Evolutionary conservation across 2,329 filamentous ascomycete genomes (phyloP).

Genomic region (Leptographium lundbergii): DNA sequence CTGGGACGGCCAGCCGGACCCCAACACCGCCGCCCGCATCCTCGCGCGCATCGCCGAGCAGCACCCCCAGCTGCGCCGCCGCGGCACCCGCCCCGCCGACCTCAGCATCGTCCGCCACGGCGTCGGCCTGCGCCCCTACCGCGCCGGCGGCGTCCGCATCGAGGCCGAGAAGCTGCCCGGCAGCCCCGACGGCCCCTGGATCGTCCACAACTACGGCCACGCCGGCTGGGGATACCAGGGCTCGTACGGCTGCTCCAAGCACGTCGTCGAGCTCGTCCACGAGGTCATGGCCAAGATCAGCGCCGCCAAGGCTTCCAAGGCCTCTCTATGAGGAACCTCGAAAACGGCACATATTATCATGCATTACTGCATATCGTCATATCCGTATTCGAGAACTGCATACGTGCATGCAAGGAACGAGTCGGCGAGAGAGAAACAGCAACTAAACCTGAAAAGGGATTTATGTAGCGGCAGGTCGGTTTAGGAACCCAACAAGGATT

Average conservation of each 20-base stretch:
- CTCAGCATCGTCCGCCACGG: conserved; percentile 68
- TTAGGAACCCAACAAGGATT: no score
- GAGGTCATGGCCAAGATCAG: conserved; percentile 31
- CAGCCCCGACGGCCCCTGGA: conserved; percentile 21
- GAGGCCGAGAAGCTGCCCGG: conserved; percentile 51
- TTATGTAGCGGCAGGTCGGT: no score
- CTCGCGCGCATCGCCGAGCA: conserved; percentile 63
- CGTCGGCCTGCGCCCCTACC: conserved; percentile 67
- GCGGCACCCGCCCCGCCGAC: conserved; percentile 54
- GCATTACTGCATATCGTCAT: no score
- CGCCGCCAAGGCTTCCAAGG: neutral
- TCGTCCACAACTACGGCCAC: conserved; percentile 77
- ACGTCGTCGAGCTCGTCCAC: conserved; percentile 53
- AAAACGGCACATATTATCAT: neutral
- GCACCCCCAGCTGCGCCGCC: conserved; percentile 46
- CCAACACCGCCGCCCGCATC: conserved; percentile 67
- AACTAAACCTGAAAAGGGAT: no score
- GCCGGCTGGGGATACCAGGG: conserved; percentile 65
- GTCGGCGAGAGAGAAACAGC: no score
- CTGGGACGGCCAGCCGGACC: conserved; percentile 70
- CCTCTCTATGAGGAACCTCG: neutral
- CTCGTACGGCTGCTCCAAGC: conserved; percentile 57
- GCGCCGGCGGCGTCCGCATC: conserved; percentile 60
- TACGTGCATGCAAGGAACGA: no score
- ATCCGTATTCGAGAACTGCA: no score